Conservation (phyloP, 1,139 yeast genomes). For the Blastobotrys raffinosifermentans region DNA sequence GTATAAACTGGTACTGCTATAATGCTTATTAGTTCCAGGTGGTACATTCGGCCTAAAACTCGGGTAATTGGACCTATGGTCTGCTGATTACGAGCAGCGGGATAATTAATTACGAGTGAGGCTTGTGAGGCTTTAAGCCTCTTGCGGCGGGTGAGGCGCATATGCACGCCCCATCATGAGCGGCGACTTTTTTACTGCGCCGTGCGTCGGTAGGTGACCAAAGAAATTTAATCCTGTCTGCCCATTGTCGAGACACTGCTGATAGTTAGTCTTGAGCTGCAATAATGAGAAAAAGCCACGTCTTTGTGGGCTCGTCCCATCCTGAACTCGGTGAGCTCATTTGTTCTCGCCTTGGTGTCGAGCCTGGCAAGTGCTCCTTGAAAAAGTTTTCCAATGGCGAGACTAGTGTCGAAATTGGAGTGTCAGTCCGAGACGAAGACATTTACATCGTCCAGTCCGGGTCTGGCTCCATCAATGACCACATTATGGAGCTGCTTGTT, state of each 20-base stretch:
- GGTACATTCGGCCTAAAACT: too few species aligned
- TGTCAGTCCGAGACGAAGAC: conserved; percentile 91
- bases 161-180: too few species aligned
- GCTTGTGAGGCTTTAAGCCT: too few species aligned
- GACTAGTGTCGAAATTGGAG: conserved; percentile 93
- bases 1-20: too few species aligned
- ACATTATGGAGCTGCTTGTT: conserved; percentile 91
- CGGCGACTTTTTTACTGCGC: too few species aligned
- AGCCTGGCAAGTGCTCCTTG: conserved; percentile 90
- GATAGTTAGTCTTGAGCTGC: background rate
- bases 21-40: too few species aligned
- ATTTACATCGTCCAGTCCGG: conserved; percentile 95
- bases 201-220: too few species aligned
- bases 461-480: conserved; percentile 83
- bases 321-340: conserved; percentile 89
- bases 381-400: conserved; percentile 95
- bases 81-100: too few species aligned
- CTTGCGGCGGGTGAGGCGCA: too few species aligned
- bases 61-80: too few species aligned
- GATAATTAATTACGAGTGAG: too few species aligned
- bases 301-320: conserved; percentile 93
- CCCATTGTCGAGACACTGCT: background rate
- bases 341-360: conserved; percentile 85
- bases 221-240: background rate
- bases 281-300: conserved; percentile 89